phyloP scores from a whole-genome alignment of 179 eudicot genomes.

The Beta lomatogona region DNA sequence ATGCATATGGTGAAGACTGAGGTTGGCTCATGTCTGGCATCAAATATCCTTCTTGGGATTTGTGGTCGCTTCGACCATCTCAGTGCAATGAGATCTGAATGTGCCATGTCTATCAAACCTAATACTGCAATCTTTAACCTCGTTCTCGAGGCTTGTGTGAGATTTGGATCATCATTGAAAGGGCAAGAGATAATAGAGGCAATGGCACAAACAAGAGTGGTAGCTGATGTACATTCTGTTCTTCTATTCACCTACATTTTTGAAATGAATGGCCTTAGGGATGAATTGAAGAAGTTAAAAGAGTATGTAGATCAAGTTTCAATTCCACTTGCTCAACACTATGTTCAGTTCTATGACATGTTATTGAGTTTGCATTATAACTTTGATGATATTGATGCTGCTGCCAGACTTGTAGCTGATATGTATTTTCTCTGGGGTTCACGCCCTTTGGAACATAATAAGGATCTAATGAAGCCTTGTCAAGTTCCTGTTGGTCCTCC shows the following conservation, averaged over 20 bases:
- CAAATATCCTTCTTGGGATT: constrained; percentile 70
- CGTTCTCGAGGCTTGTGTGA: constrained; percentile 75
- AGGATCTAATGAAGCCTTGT: constrained; percentile 43
- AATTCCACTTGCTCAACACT: constrained; percentile 44
- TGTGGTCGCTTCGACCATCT: constrained; percentile 42
- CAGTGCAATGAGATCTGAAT: constrained; percentile 38
- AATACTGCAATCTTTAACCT: constrained; percentile 68
- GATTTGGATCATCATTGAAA: constrained; percentile 53
- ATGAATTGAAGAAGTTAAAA: constrained; percentile 74
- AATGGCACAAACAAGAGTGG: constrained; percentile 64
- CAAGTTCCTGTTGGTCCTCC: constrained; percentile 65
- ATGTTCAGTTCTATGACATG: constrained; percentile 63
- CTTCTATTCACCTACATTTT: constrained; percentile 56
- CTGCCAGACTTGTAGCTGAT: constrained; percentile 56
- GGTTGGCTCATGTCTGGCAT: constrained; percentile 61
- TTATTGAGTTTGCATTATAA: constrained; percentile 68
- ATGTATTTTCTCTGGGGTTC: constrained; percentile 41
- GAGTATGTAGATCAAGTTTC: constrained; percentile 57
- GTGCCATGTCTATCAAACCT: constrained; percentile 44
- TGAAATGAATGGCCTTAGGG: constrained; percentile 72
- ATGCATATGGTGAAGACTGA: constrained; percentile 86
- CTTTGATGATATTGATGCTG: constrained; percentile 73
- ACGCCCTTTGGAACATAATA: constrained; percentile 29
- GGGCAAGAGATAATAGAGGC: constrained; percentile 68
- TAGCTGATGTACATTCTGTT: constrained; percentile 73